These are phyloP conservation scores for Rhinocladiella mackenziei DNA, from an alignment of 2,329 filamentous ascomycete genomes.

Conservation along the genomic window DNA sequence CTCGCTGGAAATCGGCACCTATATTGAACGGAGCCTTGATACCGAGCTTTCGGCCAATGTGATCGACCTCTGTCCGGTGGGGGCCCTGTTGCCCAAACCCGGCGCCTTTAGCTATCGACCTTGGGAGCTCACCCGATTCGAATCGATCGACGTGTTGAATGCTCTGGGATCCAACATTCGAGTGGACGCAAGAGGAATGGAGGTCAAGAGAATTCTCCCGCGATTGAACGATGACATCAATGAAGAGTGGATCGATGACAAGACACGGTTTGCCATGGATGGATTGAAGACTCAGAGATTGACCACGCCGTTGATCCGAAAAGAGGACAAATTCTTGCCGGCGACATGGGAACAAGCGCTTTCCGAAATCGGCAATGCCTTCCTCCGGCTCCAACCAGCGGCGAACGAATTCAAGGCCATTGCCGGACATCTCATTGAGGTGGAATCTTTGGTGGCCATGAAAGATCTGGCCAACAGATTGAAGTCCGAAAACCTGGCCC, in stretches of 20 bases:
- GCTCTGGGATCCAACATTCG: conserved; percentile 91
- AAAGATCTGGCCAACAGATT: conserved; percentile 97
- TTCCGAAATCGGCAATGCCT: conserved; percentile 77
- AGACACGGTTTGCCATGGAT: conserved; percentile 92
- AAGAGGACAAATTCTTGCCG: conserved; percentile 85
- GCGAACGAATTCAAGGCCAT: conserved; percentile 95
- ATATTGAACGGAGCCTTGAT: conserved; percentile 89
- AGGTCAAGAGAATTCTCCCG: conserved; percentile 92
- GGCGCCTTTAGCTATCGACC: conserved; percentile 95
- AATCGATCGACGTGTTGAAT: conserved; percentile 92
- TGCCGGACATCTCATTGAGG: conserved; percentile 84
- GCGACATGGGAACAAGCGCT: conserved; percentile 95
- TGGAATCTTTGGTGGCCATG: conserved; percentile 89
- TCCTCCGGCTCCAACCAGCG: conserved; percentile 72
- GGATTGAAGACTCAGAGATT: conserved; percentile 93
- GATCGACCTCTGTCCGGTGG: conserved; percentile 96
- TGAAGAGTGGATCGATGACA: conserved; percentile 99
- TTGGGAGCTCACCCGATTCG: conserved; percentile 95
- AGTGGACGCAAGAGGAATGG: conserved; percentile 84
- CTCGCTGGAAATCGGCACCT: conserved; percentile 96
- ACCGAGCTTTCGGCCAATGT: conserved; percentile 95
- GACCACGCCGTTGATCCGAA: conserved; percentile 84
- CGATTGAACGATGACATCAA: conserved; percentile 96
- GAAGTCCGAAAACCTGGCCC: conserved; percentile 88
- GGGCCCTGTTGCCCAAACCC: conserved; percentile 92